A percentile compares a stretch with the other conserved stretches of the same genome.
Evolutionary conservation across 1,139 yeast species (phyloP).

Genomic region (Saccharomyces hybrid): DNA sequence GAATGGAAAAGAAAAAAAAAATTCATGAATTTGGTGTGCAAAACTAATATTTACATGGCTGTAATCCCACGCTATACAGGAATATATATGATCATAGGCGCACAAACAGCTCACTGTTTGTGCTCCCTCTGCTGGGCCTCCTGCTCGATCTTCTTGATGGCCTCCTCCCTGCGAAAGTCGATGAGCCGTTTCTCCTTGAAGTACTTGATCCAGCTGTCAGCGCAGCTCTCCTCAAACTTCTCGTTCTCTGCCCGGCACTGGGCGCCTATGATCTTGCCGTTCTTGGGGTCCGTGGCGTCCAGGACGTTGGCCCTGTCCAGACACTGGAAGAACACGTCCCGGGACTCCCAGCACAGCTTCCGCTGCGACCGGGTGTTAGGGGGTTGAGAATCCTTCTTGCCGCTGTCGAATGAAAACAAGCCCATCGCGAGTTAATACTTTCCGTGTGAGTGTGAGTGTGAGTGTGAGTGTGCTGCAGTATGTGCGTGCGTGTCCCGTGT

Average conservation of each 20-base stretch:
- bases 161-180: constrained; percentile 46
- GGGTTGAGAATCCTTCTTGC: constrained; percentile 20
- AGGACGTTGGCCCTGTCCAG: constrained; percentile 46
- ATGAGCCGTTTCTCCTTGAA: constrained; percentile 60
- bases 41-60: not conserved
- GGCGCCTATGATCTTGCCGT: constrained; percentile 26
- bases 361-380: constrained; percentile 43
- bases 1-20: not conserved
- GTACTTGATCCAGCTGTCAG: constrained; percentile 60
- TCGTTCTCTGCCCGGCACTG: constrained; percentile 41
- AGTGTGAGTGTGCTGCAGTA: not conserved
- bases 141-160: constrained; percentile 46
- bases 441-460: not conserved
- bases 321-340: constrained; percentile 54
- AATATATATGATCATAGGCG: not conserved
- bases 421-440: constrained; percentile 12
- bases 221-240: constrained; percentile 49
- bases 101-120: not conserved
- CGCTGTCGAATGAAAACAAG: constrained; percentile 16
- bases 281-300: constrained; percentile 41
- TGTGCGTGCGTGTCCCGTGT: not conserved
- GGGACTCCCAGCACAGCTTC: constrained; percentile 58
- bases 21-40: not conserved
- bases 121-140: constrained; percentile 26
- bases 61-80: not conserved